Evolutionary conservation across 2,329 filamentous ascomycete genomes (phyloP).

Genomic region (Ophiostoma quercus): DNA sequence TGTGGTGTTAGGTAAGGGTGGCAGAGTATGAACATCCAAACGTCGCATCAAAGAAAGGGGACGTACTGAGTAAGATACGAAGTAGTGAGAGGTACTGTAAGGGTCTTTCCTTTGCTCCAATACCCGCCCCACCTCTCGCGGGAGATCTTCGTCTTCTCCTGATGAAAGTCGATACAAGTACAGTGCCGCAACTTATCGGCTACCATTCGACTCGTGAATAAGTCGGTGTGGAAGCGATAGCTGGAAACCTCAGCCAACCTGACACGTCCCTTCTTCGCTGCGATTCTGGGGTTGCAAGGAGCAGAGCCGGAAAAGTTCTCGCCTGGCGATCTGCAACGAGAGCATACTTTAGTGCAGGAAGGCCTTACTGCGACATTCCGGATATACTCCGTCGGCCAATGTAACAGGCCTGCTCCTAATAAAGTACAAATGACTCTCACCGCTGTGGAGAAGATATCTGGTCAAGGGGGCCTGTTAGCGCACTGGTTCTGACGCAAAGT

Average conservation of each 20-base stretch:
- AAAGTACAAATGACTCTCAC: neutral
- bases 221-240: neutral
- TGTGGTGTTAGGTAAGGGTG: neutral
- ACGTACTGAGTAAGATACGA: neutral
- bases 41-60: neutral
- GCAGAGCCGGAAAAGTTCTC: neutral
- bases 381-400: neutral
- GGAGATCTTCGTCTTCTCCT: neutral
- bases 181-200: neutral
- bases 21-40: neutral
- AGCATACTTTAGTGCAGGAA: neutral
- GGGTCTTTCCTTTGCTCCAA: neutral
- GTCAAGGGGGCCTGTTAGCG: neutral
- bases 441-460: constrained; percentile 1
- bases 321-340: neutral
- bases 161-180: neutral
- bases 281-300: neutral
- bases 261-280: neutral
- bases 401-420: neutral
- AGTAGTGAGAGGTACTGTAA: neutral
- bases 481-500: neutral
- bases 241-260: neutral
- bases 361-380: constrained; percentile 6
- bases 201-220: neutral
- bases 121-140: neutral